Base-by-base conservation (phyloP, 2,329 filamentous ascomycete species). In the Apiospora saccharicola region DNA sequence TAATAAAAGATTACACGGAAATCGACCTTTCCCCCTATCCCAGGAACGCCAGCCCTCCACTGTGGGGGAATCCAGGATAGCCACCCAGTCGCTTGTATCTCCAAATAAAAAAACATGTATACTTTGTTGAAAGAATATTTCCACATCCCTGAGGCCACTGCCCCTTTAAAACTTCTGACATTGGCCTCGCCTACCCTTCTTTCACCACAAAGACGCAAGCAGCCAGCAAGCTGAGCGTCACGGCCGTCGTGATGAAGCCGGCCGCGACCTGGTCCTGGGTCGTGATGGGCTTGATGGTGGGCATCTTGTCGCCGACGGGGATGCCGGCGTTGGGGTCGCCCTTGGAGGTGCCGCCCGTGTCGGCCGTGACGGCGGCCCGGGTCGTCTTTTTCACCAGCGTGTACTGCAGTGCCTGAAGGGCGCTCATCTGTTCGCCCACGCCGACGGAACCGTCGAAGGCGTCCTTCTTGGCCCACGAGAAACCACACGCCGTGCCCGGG, bases 401-500 rank as follows among this genome's bases (percentile, higher is more conserved):
- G 72, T 90, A 90, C 80, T 90, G 90, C 75, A 94, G 83, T 16
- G 91, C 87, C 37, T 89, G 87, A 37, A 93, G 83, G 0, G 90
- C 91, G 76, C 88, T 91, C 87, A 94, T 92, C 84, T 93, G 90
- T 80, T 92, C 86, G 57, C 92, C 92, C 12, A 94, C 90, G 71
- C 92, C 92, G 16, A 83, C 84, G 26, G 82, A 79, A 6, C 88
- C 89, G 78, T 94, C 92, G 76, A 89, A 93, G 2, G 76, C 79
- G 5, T 80, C 81, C 26, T 80, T 82, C 10, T 81, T 76, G 30
- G 87, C 87, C 92, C 92, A 94, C 70, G 84, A 84, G 77, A 92
- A 89, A n/a, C 92, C 92, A 79, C 92, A 94, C 10, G 89, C 88
- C 34, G 90, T 90, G 49, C 89, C 87, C 4, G 87, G 78, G 14